Conservation (phyloP, 2,329 filamentous ascomycete species). For the Capronia epimyces region DNA sequence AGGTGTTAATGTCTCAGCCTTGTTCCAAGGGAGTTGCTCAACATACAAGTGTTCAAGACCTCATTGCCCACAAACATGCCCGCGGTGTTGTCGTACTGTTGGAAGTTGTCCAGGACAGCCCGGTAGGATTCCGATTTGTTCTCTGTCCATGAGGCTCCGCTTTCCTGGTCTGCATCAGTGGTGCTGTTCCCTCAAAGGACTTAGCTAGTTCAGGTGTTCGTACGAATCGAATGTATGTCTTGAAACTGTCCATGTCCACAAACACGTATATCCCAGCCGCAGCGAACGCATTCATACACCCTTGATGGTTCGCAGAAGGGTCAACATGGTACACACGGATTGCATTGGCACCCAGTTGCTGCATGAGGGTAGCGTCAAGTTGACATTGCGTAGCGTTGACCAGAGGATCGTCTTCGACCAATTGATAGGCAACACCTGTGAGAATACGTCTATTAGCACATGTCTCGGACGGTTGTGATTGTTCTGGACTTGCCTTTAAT, state of each 20-base stretch:
- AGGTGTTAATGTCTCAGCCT: slow-evolving; percentile 20
- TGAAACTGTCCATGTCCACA: slow-evolving; percentile 64
- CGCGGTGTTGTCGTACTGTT: slow-evolving; percentile 70
- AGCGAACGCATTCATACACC: slow-evolving; percentile 74
- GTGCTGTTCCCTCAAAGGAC: background rate
- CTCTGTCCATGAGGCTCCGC: slow-evolving; percentile 63
- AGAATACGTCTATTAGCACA: slow-evolving; percentile 1
- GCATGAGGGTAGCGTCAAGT: slow-evolving; percentile 71
- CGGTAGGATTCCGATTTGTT: slow-evolving; percentile 64
- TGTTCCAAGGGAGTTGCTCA: background rate
- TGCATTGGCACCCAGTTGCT: slow-evolving; percentile 71
- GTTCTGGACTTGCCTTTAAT: slow-evolving; percentile 60
- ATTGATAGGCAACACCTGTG: slow-evolving; percentile 66
- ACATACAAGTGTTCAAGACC: slow-evolving; percentile 56
- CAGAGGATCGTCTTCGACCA: slow-evolving; percentile 67
- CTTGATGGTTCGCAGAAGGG: slow-evolving; percentile 61
- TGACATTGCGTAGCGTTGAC: slow-evolving; percentile 69
- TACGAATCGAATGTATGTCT: slow-evolving; percentile 42
- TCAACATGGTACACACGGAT: slow-evolving; percentile 89
- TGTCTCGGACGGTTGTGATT: background rate
- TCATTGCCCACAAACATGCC: slow-evolving; percentile 89
- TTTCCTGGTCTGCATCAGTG: slow-evolving; percentile 37
- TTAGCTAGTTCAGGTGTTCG: slow-evolving; percentile 10
- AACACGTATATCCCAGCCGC: slow-evolving; percentile 78
- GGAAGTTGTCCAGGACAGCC: slow-evolving; percentile 70